Evolutionary conservation across 129 eudicot species (phyloP), one percentile per base, ranked within the genome.

Genomic region (Ambrosia artemisiifolia): DNA sequence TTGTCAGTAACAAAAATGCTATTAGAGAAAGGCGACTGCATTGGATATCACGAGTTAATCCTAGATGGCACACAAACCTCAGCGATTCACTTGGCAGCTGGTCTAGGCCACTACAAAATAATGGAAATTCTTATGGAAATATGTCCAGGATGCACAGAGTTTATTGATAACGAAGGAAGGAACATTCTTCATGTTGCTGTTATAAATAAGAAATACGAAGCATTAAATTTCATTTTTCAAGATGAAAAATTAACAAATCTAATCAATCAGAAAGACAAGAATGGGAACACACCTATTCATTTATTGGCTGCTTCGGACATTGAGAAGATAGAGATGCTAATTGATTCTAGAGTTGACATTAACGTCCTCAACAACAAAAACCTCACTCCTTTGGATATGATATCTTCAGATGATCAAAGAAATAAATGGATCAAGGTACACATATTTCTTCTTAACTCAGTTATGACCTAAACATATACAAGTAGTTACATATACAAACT

Each of bases 261-360:
- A 18, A 18, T 43, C 19, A 65, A 65, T 65, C 70, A 42, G 48
- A 42, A 43, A 65, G 70, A 65, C 12, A 20, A 19, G 17, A 12
- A 42, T 2, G 70, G 54, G 17, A 65, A 65, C 16, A 43, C 70
- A 40, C 70, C 70, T 65, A 65, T 65, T 11, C 54, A 65, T 42
- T 11, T 65, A 6, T 9, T 40, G 6, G 48, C 11, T 28, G 54
- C 70, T 65, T 42, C 36, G 1, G 54, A 65, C 33, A 9, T 65
- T 11, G 64, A 57, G 36, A 38, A 16, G 34, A 38, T 64, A 51
- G 34, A 64, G 24, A 11, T 8, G 47, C 8, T 38, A 38, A 64
- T 17, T 50, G 69, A 64, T 3, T 64, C 6, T 38, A 64, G 69
- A 13, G 44, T 62, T 40, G 18, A 62, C 24, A 6, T 62, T 62